phyloP scores from a whole-genome alignment of 768 basidiomycete genomes.

The Boletus eberwhitei region DNA sequence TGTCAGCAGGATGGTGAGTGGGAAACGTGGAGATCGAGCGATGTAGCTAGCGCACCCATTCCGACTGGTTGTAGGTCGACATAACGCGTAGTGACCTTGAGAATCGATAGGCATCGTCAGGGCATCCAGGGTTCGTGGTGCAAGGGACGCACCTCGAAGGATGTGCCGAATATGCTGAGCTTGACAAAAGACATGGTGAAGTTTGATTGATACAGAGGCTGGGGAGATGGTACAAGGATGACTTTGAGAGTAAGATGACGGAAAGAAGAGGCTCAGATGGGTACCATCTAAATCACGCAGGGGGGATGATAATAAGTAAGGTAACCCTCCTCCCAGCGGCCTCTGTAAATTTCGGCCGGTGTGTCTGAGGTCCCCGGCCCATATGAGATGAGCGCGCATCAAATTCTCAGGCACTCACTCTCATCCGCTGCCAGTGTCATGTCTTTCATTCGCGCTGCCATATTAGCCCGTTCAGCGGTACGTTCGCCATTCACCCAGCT shows the following conservation, averaged over 20 bases:
- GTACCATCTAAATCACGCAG: constrained; percentile 12
- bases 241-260: constrained; percentile 8
- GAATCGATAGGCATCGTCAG: constrained; percentile 17
- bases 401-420: neutral
- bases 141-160: constrained; percentile 70
- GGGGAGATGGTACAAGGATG: constrained; percentile 3
- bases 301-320: constrained; percentile 4
- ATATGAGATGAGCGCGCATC: neutral
- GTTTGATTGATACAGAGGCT: neutral
- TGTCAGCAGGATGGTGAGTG: constrained; percentile 18
- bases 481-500: neutral
- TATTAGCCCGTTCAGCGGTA: constrained; percentile 43
- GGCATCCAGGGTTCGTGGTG: constrained; percentile 12
- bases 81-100: constrained; percentile 95
- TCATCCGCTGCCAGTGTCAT: constrained; percentile 32
- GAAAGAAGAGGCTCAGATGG: constrained; percentile 11
- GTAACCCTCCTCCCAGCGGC: constrained; percentile 16
- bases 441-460: constrained; percentile 42
- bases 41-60: constrained; percentile 70
- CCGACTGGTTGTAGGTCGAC: constrained; percentile 98
- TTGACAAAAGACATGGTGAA: constrained; percentile 87
- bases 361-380: constrained; percentile 23
- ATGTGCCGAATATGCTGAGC: constrained; percentile 97
- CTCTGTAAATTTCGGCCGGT: constrained; percentile 9
- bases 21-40: constrained; percentile 1